phyloP scores from a whole-genome alignment of 2,329 filamentous ascomycete species.

The Hysterium pulicare region DNA sequence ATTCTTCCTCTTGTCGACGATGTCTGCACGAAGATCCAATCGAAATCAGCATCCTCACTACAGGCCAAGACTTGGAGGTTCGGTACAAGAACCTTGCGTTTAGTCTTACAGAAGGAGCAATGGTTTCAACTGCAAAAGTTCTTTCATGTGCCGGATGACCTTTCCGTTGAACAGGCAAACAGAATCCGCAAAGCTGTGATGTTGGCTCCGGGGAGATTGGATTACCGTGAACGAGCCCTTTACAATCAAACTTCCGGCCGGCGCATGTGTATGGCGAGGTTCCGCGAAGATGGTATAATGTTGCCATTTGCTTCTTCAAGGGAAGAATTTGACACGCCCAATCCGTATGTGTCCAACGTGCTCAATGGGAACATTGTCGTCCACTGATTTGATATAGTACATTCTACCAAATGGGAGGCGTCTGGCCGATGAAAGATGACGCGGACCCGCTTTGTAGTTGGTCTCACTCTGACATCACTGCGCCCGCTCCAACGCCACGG shows the following conservation, averaged over 20 bases:
- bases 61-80: conserved; percentile 34
- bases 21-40: conserved; percentile 31
- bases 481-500: conserved; percentile 16
- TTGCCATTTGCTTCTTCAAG: conserved; percentile 39
- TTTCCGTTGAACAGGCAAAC: conserved; percentile 20
- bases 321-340: conserved; percentile 34
- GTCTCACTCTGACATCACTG: conserved; percentile 27
- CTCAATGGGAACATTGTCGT: too few species aligned
- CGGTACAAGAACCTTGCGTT: conserved; percentile 16
- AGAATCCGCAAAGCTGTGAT: conserved; percentile 23
- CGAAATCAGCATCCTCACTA: conserved; percentile 18
- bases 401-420: conserved; percentile 23
- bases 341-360: too few species aligned
- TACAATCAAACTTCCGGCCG: conserved; percentile 17
- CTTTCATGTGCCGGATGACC: conserved; percentile 21
- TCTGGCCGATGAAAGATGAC: conserved; percentile 39
- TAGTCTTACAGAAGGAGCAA: conserved; percentile 27
- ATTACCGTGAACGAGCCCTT: conserved; percentile 33
- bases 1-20: conserved; percentile 33
- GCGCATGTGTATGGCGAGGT: conserved; percentile 27
- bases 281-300: conserved; percentile 39
- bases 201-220: conserved; percentile 23
- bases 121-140: conserved; percentile 30
- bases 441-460: conserved; percentile 40
- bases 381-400: conserved; percentile 23